Percentiles rank a stretch among this genome's conserved stretches.
Conservation (phyloP, 805 yeast species). For the Hanseniaspora jakobsenii region DNA sequence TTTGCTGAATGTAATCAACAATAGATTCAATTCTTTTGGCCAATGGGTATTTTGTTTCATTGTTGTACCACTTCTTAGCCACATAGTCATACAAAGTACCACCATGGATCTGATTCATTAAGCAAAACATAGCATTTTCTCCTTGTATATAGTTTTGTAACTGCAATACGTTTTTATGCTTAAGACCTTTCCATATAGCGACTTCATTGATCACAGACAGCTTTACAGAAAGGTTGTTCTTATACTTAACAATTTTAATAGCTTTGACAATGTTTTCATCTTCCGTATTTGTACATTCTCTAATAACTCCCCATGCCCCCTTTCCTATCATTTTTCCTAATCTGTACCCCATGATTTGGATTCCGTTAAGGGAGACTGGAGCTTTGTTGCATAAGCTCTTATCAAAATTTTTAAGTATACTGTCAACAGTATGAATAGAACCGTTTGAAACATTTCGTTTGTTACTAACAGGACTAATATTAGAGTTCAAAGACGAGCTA, state of each 20-base stretch:
- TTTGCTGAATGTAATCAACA: slow-evolving; percentile 37
- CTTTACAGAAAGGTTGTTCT: slow-evolving; percentile 38
- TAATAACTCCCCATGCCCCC: slow-evolving; percentile 82
- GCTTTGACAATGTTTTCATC: slow-evolving; percentile 35
- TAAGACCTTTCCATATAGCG: slow-evolving; percentile 56
- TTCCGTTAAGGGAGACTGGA: slow-evolving; percentile 44
- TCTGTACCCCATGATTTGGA: slow-evolving; percentile 46
- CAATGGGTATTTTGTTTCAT: slow-evolving; percentile 24
- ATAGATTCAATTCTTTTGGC: slow-evolving; percentile 30
- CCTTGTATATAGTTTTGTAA: slow-evolving; percentile 52
- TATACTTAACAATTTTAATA: slow-evolving; percentile 48
- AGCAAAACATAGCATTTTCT: slow-evolving; percentile 51
- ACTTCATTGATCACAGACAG: slow-evolving; percentile 60
- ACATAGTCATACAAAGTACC: slow-evolving; percentile 77
- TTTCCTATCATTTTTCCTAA: slow-evolving; percentile 69
- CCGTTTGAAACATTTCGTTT: neutral
- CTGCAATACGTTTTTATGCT: slow-evolving; percentile 55
- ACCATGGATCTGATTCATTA: slow-evolving; percentile 54
- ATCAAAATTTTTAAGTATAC: neutral
- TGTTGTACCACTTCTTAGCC: slow-evolving; percentile 47
- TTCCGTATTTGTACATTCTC: slow-evolving; percentile 42
- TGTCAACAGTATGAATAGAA: neutral
- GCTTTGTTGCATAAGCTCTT: neutral
- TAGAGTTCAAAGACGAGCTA: no score
- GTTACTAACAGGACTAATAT: no score